Evolutionary conservation across 495 filamentous ascomycete species (phyloP), one percentile per base, ranked within the genome.

Genomic region (Hamigera avellanea): DNA sequence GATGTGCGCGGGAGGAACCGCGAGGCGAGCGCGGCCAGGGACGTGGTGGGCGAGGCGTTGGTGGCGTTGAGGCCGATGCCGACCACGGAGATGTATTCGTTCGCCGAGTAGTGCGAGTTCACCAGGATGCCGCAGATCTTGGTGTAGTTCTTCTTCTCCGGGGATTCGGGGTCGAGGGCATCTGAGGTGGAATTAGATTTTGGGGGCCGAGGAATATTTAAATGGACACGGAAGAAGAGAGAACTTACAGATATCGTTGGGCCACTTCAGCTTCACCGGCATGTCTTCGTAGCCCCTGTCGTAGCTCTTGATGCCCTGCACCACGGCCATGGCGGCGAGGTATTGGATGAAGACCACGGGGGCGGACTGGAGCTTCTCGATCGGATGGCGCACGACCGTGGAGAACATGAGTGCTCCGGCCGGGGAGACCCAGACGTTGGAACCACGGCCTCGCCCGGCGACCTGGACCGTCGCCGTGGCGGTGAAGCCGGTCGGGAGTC

Each of bases 341-440:
- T 98, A 96, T 50, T 98, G 91, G 29, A 96, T 69, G 62, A 96
- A 95, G 5, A 95, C 78, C 3, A 98, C 82, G 1, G 93, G 89
- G 0, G 91, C 83, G 1, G 72, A 71, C 4, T 72, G 57, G 12
- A 75, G 75, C 33, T 86, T 69, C 19, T 76, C 66, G 21, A 83
- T 74, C 6, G 80, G 69, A 59, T 96, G 93, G 23, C 81, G 80
- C 31, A 98, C 70, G 13, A 89, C 75, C 9, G 80, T 85, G 6
- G 84, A 93, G 63, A 91, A 87, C 46, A 95, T 77, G 7, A 98
- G 70, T 14, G 76, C 73, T 0, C 91, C 91, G 1, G 83, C 71
- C 2, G 91, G 93, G 0, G 91, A 86, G 2, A 98, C 78, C 91
- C 93, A 98, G 45, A 94, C 83, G 46, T 98, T 96, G 28, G 68